Percentiles rank a stretch among this genome's conserved stretches.
phyloP scores from a whole-genome alignment of 768 basidiomycete species.

The Rhizopogon sp. region DNA sequence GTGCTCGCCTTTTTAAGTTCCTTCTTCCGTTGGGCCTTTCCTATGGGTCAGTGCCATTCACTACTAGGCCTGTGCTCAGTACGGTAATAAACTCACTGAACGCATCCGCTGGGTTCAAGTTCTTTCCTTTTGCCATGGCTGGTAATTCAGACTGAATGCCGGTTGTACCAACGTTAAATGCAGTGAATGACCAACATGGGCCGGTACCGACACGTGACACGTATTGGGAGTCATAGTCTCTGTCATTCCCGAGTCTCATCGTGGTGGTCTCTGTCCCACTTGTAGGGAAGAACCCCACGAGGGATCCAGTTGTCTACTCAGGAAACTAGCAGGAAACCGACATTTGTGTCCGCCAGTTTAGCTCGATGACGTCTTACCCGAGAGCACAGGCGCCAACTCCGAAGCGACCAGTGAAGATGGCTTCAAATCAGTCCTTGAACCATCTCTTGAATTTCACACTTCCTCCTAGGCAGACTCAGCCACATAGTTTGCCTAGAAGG shows the following conservation, averaged over 20 bases:
- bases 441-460: constrained; percentile 93
- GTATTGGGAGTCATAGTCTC: constrained; percentile 15
- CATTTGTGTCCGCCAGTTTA: constrained; percentile 11
- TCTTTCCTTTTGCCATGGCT: constrained; percentile 80
- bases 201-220: constrained; percentile 21
- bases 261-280: constrained; percentile 36
- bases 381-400: constrained; percentile 30
- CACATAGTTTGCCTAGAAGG: constrained; percentile 62
- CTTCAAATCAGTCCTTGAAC: constrained; percentile 59
- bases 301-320: constrained; percentile 6
- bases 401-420: constrained; percentile 66
- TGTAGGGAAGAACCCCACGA: constrained; percentile 41
- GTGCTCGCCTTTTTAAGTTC: constrained; percentile 86
- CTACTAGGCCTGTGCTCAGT: background rate
- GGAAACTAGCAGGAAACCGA: background rate
- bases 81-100: constrained; percentile 55
- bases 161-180: too few relatives aligned
- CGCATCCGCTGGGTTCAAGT: constrained; percentile 90
- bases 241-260: background rate
- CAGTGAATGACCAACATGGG: too few relatives aligned
- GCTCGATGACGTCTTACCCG: constrained; percentile 24
- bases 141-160: too few relatives aligned
- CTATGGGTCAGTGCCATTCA: constrained; percentile 33
- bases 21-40: constrained; percentile 90
- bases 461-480: constrained; percentile 75